These are phyloP conservation scores for Hortaea sp. DNA, from an alignment of 2,329 filamentous ascomycete species.

Conservation along the genomic window DNA sequence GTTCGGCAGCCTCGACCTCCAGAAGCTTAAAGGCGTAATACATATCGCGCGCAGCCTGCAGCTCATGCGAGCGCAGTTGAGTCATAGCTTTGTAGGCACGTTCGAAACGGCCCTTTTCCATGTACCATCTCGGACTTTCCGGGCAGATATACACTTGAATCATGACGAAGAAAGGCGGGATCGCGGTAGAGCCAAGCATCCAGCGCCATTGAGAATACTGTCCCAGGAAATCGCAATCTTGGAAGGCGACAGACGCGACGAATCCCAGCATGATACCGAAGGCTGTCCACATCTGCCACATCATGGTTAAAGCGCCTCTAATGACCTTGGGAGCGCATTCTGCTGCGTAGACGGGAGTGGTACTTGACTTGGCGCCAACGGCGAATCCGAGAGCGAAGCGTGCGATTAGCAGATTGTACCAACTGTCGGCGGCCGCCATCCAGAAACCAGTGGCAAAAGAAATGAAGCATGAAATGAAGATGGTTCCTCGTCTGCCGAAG, in stretches of 20 bases:
- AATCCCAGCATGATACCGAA: slow-evolving; percentile 30
- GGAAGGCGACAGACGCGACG: slow-evolving; percentile 1
- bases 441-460: slow-evolving; percentile 29
- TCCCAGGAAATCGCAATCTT: background rate
- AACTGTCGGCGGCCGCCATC: slow-evolving; percentile 33
- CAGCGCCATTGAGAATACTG: slow-evolving; percentile 22
- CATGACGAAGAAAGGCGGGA: slow-evolving; percentile 5
- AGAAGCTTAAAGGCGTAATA: background rate
- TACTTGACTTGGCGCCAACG: slow-evolving; percentile 37
- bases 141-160: slow-evolving; percentile 24
- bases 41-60: background rate
- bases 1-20: background rate
- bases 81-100: background rate
- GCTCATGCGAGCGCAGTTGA: background rate
- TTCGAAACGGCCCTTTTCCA: background rate
- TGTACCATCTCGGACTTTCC: slow-evolving; percentile 16
- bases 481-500: slow-evolving; percentile 52
- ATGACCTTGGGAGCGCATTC: slow-evolving; percentile 37
- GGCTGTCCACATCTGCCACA: slow-evolving; percentile 7
- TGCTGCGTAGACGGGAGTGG: slow-evolving; percentile 66
- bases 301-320: slow-evolving; percentile 2
- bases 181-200: slow-evolving; percentile 27
- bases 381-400: slow-evolving; percentile 59
- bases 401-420: slow-evolving; percentile 40
- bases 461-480: slow-evolving; percentile 38